These are phyloP conservation scores for Lactarius hengduanensis DNA, from an alignment of 768 basidiomycete species.

Conservation along the genomic window DNA sequence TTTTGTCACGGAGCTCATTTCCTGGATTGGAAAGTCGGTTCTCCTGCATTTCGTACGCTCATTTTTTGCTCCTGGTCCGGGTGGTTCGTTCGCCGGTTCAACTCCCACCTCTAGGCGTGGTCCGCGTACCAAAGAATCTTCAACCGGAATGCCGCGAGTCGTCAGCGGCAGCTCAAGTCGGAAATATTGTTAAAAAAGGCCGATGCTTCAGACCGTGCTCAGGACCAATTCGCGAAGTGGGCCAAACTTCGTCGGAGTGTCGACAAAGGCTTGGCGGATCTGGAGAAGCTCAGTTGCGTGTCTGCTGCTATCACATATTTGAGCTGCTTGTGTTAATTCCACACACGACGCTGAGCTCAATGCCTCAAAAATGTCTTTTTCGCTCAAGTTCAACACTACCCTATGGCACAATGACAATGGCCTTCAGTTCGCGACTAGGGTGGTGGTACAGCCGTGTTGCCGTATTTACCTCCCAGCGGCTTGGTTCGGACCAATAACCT, in stretches of 20 bases:
- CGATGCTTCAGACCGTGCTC: conserved; percentile 90
- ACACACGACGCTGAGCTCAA: conserved; percentile 62
- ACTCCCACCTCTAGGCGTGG: conserved; percentile 57
- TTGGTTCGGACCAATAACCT: conserved; percentile 87
- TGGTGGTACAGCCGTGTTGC: conserved; percentile 92
- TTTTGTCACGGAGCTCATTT: conserved; percentile 77
- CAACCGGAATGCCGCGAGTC: conserved; percentile 50
- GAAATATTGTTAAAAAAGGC: conserved; percentile 79
- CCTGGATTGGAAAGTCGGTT: conserved; percentile 87
- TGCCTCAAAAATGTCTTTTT: conserved; percentile 75
- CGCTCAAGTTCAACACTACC: conserved; percentile 65
- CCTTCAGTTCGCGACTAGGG: conserved; percentile 74
- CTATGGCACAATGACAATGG: conserved; percentile 87
- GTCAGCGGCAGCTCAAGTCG: conserved; percentile 71
- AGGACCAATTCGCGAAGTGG: conserved; percentile 99
- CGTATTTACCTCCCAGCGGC: conserved; percentile 86
- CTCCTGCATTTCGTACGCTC: conserved; percentile 75
- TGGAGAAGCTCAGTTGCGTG: conserved; percentile 86
- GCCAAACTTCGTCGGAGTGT: conserved; percentile 87
- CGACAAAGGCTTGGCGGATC: conserved; percentile 87
- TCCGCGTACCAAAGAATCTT: conserved; percentile 65
- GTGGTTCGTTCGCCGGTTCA: neutral
- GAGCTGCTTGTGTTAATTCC: neutral
- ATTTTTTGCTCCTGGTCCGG: neutral
- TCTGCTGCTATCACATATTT: neutral